Conservation (phyloP, 352 stramenopile species). For the Globisporangium iwayamae region DNA sequence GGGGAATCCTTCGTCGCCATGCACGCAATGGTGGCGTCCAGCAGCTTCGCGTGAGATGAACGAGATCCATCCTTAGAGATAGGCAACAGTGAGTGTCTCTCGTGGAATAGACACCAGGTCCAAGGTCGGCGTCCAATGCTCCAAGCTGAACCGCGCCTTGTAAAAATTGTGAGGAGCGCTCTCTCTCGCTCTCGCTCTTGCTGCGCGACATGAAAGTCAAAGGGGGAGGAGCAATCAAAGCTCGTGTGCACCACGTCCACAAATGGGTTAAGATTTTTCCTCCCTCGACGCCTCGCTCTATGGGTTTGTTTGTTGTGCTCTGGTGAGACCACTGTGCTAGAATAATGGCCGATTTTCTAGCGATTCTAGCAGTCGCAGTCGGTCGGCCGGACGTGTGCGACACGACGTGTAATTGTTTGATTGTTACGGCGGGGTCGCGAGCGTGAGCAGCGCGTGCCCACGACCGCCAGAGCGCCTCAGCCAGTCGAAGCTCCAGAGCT, state of each 20-base stretch:
- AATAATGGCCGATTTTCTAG: neutral
- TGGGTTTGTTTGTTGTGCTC: neutral
- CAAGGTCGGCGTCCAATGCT: too few species aligned
- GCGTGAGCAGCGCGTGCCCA: conserved; percentile 1
- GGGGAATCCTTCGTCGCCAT: too few species aligned
- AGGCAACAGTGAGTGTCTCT: neutral
- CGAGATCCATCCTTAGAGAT: neutral
- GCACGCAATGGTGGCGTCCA: neutral
- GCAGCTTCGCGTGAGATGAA: neutral
- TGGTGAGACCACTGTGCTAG: neutral
- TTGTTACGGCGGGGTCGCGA: neutral
- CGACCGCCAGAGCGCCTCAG: neutral
- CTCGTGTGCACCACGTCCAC: neutral
- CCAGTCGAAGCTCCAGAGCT: neutral
- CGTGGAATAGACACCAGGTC: neutral
- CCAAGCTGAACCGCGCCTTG: too few species aligned
- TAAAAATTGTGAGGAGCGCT: too few species aligned
- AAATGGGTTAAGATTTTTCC: neutral
- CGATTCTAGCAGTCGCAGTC: neutral
- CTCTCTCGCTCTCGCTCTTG: neutral
- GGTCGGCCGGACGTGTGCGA: neutral
- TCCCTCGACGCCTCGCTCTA: neutral
- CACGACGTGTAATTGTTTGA: neutral
- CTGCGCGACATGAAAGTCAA: conserved; percentile 1
- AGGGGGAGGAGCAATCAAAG: neutral